Percentiles rank a stretch among this genome's conserved stretches.
Conservation (phyloP, 169 alveolate species). For the Cryptosporidium tyzzeri region DNA sequence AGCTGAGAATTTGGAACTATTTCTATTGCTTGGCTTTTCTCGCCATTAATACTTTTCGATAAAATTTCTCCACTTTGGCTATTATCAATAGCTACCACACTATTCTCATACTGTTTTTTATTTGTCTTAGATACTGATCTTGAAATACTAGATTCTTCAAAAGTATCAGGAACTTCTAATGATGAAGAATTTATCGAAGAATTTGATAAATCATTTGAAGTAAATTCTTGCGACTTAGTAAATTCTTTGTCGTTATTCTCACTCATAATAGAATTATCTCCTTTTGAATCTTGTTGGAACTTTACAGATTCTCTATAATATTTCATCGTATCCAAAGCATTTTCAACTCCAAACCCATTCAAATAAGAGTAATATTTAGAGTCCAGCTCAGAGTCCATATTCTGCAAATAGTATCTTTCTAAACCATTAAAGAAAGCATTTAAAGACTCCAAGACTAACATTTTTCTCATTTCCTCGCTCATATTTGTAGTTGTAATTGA, state of each 20-base stretch:
- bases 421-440: conserved; percentile 39
- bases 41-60: neutral
- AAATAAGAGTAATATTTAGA: conserved; percentile 9
- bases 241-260: neutral
- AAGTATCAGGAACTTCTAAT: conserved; percentile 5
- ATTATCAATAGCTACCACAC: neutral
- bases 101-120: neutral
- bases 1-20: neutral
- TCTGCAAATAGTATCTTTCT: conserved; percentile 21
- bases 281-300: neutral
- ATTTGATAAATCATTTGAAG: neutral
- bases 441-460: conserved; percentile 23
- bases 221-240: neutral
- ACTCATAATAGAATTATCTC: neutral
- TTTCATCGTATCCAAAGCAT: conserved; percentile 11
- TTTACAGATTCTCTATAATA: conserved; percentile 17
- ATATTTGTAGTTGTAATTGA: neutral
- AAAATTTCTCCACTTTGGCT: neutral
- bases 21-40: neutral
- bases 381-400: conserved; percentile 6
- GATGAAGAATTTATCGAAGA: conserved; percentile 41
- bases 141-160: conserved; percentile 5
- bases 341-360: conserved; percentile 1
- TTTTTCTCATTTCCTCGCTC: conserved; percentile 12
- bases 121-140: neutral